Evolutionary conservation across 2,329 filamentous ascomycete species (phyloP).

Genomic region (Colletotrichum shisoi): DNA sequence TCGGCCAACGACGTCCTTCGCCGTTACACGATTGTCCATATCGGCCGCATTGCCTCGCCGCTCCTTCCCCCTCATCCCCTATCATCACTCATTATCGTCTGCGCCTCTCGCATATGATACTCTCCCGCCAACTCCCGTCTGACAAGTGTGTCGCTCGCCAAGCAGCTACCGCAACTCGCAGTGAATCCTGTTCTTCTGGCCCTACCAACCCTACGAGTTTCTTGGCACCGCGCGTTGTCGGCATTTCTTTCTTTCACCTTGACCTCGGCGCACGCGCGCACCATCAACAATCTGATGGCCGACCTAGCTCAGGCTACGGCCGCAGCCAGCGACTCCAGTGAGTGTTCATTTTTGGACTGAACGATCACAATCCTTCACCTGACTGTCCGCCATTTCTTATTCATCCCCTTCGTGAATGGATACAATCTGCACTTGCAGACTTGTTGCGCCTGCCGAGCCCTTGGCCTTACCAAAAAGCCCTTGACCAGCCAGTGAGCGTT

Average conservation of each 20-base stretch:
- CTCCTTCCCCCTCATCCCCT: background rate
- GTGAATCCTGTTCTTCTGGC: background rate
- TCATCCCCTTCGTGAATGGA: background rate
- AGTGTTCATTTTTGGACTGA: background rate
- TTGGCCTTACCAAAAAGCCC: constrained; percentile 28
- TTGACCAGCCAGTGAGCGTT: constrained; percentile 23
- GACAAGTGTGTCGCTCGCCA: constrained; percentile 8
- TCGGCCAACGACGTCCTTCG: background rate
- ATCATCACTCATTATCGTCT: background rate
- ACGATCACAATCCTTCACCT: background rate
- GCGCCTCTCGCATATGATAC: background rate
- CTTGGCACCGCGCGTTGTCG: background rate
- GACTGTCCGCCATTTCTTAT: background rate
- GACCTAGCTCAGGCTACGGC: background rate
- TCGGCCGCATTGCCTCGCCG: background rate
- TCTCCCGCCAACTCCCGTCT: constrained; percentile 6
- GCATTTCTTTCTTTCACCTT: background rate
- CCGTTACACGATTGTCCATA: background rate
- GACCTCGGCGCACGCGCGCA: background rate
- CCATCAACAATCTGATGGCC: background rate
- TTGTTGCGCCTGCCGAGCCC: constrained; percentile 32
- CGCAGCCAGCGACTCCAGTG: background rate
- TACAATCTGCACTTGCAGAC: constrained; percentile 28
- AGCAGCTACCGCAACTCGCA: constrained; percentile 10
- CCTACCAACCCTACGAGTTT: background rate